A percentile compares a stretch with the other conserved stretches of the same genome.
These are phyloP conservation scores for Byssoonygena ceratinophila DNA, from an alignment of 2,329 filamentous ascomycete species.

Conservation along the genomic window DNA sequence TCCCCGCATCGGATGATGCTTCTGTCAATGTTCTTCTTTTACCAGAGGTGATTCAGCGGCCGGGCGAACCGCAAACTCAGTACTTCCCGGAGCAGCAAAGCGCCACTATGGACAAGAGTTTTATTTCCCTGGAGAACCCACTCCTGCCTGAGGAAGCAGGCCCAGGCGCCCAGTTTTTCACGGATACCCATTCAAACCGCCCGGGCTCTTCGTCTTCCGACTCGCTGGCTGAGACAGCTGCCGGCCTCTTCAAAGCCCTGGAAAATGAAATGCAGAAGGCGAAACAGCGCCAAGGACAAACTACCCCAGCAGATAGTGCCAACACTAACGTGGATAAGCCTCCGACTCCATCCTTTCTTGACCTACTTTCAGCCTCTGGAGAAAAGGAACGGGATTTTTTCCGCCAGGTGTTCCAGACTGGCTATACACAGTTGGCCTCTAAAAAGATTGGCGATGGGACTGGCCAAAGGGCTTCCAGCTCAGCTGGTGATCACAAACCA, in stretches of 20 bases:
- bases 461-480: neutral
- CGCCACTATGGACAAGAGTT: neutral
- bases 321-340: neutral
- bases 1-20: neutral
- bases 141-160: neutral
- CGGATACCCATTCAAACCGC: neutral
- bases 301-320: neutral
- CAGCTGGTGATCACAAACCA: neutral
- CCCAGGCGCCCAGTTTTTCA: neutral
- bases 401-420: slow-evolving; percentile 14
- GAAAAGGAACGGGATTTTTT: slow-evolving; percentile 23
- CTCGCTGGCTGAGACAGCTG: slow-evolving; percentile 24
- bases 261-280: slow-evolving; percentile 19
- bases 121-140: neutral
- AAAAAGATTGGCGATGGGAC: neutral
- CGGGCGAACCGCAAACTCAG: neutral
- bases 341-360: slow-evolving; percentile 1
- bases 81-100: neutral
- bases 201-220: slow-evolving; percentile 13
- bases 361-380: slow-evolving; percentile 5
- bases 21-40: neutral
- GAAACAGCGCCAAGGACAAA: slow-evolving; percentile 19
- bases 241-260: slow-evolving; percentile 27
- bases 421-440: neutral
- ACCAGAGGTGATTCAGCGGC: neutral